Evolutionary conservation across 257 asterid species (phyloP).

Genomic region (Orobanche coerulescens): DNA sequence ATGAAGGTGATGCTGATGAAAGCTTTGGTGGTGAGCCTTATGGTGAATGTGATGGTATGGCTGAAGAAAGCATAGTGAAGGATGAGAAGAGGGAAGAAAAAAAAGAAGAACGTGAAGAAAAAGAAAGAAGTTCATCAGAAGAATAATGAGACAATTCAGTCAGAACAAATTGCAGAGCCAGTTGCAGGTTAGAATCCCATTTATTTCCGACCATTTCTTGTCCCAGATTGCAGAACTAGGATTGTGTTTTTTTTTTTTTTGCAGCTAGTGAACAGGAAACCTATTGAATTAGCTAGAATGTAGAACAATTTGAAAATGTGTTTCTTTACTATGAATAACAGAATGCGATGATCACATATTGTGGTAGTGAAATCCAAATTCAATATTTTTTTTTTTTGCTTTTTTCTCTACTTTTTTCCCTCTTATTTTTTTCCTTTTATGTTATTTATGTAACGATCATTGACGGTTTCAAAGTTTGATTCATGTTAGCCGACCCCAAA

Average conservation of each 20-base stretch:
- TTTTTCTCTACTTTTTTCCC: too few relatives aligned
- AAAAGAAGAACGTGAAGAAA: conserved; percentile 34
- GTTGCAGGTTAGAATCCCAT: conserved; percentile 42
- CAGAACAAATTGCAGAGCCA: conserved; percentile 29
- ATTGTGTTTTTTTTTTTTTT: neutral
- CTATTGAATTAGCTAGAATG: neutral
- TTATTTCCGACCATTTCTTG: conserved; percentile 1
- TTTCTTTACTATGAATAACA: neutral
- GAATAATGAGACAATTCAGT: conserved; percentile 24
- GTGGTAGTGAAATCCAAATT: neutral
- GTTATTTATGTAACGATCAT: too few relatives aligned
- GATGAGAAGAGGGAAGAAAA: conserved; percentile 33
- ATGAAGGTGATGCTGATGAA: conserved; percentile 26
- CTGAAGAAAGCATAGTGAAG: conserved; percentile 23
- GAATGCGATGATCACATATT: neutral
- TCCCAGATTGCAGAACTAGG: neutral
- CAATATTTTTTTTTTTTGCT: too few relatives aligned
- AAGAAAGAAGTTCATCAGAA: conserved; percentile 28
- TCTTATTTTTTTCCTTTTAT: too few relatives aligned
- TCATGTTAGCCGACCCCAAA: too few relatives aligned
- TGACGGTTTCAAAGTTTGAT: too few relatives aligned
- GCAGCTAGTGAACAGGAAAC: neutral
- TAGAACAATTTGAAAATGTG: neutral
- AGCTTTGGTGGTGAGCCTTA: conserved; percentile 25
- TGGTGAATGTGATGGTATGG: conserved; percentile 25